These are phyloP conservation scores for Spinacia oleracea DNA, from an alignment of 179 eudicot genomes.

Conservation along the genomic window DNA sequence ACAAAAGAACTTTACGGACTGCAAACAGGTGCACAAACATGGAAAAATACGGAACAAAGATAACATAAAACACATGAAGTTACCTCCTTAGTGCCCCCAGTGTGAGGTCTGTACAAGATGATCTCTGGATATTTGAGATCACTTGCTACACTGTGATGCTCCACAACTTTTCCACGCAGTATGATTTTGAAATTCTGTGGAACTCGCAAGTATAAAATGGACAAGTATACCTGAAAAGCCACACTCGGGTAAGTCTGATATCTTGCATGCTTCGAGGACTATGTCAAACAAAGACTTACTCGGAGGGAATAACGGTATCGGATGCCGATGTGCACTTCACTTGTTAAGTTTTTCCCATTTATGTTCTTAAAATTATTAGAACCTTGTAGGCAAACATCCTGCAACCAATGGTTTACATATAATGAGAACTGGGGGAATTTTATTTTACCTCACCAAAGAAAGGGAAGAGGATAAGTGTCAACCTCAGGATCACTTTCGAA, in stretches of 20 bases:
- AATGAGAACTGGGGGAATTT: neutral
- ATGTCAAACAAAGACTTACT: constrained; percentile 47
- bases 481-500: constrained; percentile 72
- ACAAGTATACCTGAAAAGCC: constrained; percentile 46
- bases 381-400: constrained; percentile 4
- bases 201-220: constrained; percentile 67
- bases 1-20: neutral
- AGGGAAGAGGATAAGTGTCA: constrained; percentile 19
- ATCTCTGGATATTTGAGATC: constrained; percentile 78
- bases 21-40: neutral
- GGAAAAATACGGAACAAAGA: neutral
- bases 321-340: neutral
- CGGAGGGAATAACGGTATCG: constrained; percentile 53
- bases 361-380: neutral
- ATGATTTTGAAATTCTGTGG: constrained; percentile 61
- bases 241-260: neutral
- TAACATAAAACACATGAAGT: neutral
- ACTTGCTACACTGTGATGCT: constrained; percentile 69
- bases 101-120: constrained; percentile 80
- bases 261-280: neutral
- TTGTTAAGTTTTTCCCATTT: neutral
- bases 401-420: neutral
- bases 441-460: constrained; percentile 8
- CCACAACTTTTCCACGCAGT: constrained; percentile 68
- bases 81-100: constrained; percentile 63